These are phyloP conservation scores for Dipteronia sinensis DNA, from an alignment of 345 rosid species.

Conservation along the genomic window DNA sequence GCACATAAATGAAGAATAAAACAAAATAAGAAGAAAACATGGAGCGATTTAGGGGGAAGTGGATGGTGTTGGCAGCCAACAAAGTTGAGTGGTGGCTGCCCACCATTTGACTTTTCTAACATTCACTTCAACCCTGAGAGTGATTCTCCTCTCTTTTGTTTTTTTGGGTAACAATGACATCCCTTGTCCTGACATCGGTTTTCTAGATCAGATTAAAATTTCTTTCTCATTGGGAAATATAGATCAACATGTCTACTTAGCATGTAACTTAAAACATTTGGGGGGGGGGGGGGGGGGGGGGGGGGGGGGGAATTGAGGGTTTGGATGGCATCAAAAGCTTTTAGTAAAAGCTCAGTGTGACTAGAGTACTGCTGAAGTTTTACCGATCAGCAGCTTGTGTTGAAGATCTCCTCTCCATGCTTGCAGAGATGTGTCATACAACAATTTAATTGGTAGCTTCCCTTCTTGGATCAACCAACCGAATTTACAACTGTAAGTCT, in stretches of 20 bases:
- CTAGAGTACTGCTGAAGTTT: not conserved
- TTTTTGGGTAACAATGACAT: not conserved
- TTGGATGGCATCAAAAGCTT: not conserved
- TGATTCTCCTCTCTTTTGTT: too few relatives aligned
- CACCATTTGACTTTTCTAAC: too few relatives aligned
- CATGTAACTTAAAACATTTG: not conserved
- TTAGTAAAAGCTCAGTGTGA: too few relatives aligned
- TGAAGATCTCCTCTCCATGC: not conserved
- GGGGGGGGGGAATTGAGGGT: not conserved
- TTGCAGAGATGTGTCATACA: constrained; percentile 81
- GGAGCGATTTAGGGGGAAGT: too few relatives aligned
- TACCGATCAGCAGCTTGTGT: not conserved
- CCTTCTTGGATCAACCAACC: constrained; percentile 63
- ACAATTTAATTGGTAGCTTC: constrained; percentile 59
- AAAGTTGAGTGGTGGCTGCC: too few relatives aligned
- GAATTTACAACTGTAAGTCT: constrained; percentile 55
- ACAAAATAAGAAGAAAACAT: too few relatives aligned
- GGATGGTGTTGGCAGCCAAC: too few relatives aligned
- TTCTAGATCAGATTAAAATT: not conserved
- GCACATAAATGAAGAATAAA: too few relatives aligned
- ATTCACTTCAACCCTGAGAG: too few relatives aligned
- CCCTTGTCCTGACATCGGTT: constrained; percentile 33
- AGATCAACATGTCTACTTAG: not conserved
- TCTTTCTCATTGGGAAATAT: not conserved
- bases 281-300: too few relatives aligned